Evolutionary conservation across 352 stramenopile genomes (phyloP), one percentile per base, ranked within the genome.

Genomic region (Pythium sp.): DNA sequence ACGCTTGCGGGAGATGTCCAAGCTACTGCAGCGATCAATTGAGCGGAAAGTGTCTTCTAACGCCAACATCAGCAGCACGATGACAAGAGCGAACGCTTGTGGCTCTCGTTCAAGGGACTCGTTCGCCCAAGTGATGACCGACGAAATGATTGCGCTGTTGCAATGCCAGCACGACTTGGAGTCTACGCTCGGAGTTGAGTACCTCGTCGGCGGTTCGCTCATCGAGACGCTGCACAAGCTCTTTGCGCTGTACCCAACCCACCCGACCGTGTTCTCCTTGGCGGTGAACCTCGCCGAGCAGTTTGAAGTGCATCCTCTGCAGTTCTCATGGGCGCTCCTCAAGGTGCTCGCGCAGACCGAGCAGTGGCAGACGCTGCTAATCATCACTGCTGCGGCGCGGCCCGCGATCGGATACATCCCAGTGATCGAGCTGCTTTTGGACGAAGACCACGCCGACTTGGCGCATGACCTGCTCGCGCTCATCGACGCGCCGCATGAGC

Each of bases 191-290:
- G 55, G 69, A 3, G 66, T 80, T 26, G 72, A 66, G n/a, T 70
- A 80, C 46, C 62, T 91, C 20, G 72, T 90, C 9, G 78, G 83
- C 9, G 71, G 67, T 24, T 91, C 81, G 0, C 72, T 90, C 12
- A 62, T 87, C 32, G 79, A 90, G 61, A 90, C 79, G 32, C 61
- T 90, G 38, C 72, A 89, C 55, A 88, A 90, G 60, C 58, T 90
- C n/a, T 65, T 89, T 28, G 77, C 72, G 28, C 64, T 91, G 30
- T 79, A 85, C 49, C 72, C 81, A 11, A 72, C 70, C 2, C 72
- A 86, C 38, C 65, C 67, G 14, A 64, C 74, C 12, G 76, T 79
- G 36, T 72, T 91, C 11, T 34, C 69, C 3, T 51, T 73, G 1
- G 73, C 79, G 18, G 73, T 86, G 0, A 62, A 75, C n/a, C 62